These are phyloP conservation scores for Aspergillus hortae DNA, from an alignment of 2,329 filamentous ascomycete genomes.

Conservation along the genomic window DNA sequence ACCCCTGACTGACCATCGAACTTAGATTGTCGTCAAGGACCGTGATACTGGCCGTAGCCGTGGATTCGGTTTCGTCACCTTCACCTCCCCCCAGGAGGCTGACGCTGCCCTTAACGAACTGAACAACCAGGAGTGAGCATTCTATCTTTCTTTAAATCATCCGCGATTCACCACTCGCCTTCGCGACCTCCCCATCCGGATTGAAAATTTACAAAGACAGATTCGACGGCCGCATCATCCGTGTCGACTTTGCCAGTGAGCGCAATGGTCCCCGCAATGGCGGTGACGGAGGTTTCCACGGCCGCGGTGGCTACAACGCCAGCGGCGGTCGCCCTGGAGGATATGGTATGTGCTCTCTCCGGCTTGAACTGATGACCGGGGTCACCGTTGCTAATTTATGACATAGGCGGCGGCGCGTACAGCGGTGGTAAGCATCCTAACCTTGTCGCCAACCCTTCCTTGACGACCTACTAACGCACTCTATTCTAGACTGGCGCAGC, in stretches of 20 bases:
- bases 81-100: slow-evolving; percentile 50
- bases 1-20: slow-evolving; percentile 11
- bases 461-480: neutral
- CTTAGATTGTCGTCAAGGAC: slow-evolving; percentile 95
- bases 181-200: neutral
- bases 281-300: slow-evolving; percentile 38
- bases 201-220: slow-evolving; percentile 44
- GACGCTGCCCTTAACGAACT: slow-evolving; percentile 41
- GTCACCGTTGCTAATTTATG: neutral
- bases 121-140: slow-evolving; percentile 65
- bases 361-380: neutral
- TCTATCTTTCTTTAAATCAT: slow-evolving; percentile 8
- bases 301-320: slow-evolving; percentile 41
- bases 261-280: slow-evolving; percentile 59
- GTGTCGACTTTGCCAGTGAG: slow-evolving; percentile 93
- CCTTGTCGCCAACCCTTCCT: no score
- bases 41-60: slow-evolving; percentile 94
- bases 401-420: neutral
- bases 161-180: slow-evolving; percentile 14
- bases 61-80: slow-evolving; percentile 96
- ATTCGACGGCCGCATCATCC: slow-evolving; percentile 90
- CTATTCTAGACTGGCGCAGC: neutral
- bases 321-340: slow-evolving; percentile 32
- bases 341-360: neutral
- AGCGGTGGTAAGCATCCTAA: neutral